Evolutionary conservation across 2,329 filamentous ascomycete species (phyloP).

Genomic region (Aspergillus brasiliensis): DNA sequence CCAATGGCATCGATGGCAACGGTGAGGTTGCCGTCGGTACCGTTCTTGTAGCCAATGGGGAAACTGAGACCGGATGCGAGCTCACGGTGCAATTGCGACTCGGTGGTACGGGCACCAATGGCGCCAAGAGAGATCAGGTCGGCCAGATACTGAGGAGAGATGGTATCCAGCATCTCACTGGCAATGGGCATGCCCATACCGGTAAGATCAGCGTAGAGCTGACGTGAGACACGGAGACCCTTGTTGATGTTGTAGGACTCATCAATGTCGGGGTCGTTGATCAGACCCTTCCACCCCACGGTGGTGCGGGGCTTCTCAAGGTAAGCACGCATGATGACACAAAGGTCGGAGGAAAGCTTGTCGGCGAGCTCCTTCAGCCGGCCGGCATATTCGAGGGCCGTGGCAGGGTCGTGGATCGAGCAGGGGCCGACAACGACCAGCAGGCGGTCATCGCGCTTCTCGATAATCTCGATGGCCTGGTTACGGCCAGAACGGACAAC

Average conservation of each 20-base stretch:
- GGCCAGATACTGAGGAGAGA: conserved; percentile 95
- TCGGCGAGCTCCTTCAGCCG: conserved; percentile 75
- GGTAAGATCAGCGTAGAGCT: conserved; percentile 91
- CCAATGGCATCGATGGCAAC: conserved; percentile 97
- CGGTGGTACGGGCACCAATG: conserved; percentile 93
- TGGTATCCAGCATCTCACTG: conserved; percentile 97
- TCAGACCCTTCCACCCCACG: conserved; percentile 97
- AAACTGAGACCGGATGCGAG: conserved; percentile 92
- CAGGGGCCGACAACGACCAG: conserved; percentile 94
- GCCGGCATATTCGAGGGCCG: conserved; percentile 83
- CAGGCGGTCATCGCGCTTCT: conserved; percentile 76
- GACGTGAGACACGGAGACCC: conserved; percentile 85
- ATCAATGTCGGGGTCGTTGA: conserved; percentile 98
- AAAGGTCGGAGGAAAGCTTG: conserved; percentile 79
- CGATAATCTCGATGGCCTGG: conserved; percentile 72
- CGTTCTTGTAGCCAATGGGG: conserved; percentile 99
- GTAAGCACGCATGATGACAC: conserved; percentile 97
- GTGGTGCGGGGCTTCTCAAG: conserved; percentile 98
- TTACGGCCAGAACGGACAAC: conserved; percentile 48
- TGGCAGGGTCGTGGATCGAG: conserved; percentile 91
- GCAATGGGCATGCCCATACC: conserved; percentile 88
- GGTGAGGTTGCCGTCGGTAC: conserved; percentile 86
- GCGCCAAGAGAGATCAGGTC: conserved; percentile 94
- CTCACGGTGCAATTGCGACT: conserved; percentile 95
- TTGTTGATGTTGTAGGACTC: conserved; percentile 99